Percentiles rank a stretch among this genome's conserved stretches.
These are phyloP conservation scores for Paraurostyla sp. DNA, from an alignment of 73 alveolate genomes.

Conservation along the genomic window DNA sequence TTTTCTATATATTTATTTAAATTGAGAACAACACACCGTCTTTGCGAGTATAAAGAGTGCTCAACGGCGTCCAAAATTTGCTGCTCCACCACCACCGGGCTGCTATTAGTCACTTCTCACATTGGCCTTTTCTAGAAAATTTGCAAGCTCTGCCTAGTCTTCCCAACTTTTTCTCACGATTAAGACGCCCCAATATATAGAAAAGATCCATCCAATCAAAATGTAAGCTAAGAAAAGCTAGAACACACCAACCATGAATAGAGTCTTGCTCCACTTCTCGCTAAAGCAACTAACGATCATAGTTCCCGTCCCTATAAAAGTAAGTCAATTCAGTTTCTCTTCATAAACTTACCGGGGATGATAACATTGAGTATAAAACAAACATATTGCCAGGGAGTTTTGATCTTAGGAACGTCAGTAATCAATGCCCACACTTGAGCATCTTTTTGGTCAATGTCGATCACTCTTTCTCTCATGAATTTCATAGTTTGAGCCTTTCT, in stretches of 20 bases:
- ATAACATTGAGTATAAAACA: conserved; percentile 49
- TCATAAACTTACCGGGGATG: conserved; percentile 47
- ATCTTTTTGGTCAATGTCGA: conserved; percentile 52
- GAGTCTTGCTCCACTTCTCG: conserved; percentile 44
- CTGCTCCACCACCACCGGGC: not conserved
- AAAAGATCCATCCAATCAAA: conserved; percentile 47
- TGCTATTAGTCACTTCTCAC: conserved; percentile 10
- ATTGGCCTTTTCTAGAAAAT: not conserved
- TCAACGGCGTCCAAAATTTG: not conserved
- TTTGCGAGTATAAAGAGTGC: not conserved
- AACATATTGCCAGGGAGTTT: conserved; percentile 67
- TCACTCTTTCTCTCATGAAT: conserved; percentile 36
- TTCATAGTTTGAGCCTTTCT: conserved; percentile 2
- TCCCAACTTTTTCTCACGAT: not conserved
- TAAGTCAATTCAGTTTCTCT: not conserved
- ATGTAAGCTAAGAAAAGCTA: conserved; percentile 28
- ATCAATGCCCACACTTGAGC: conserved; percentile 61
- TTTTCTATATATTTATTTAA: not conserved
- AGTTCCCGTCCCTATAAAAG: conserved; percentile 18
- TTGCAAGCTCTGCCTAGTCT: conserved; percentile 6
- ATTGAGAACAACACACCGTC: not conserved
- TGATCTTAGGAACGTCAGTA: conserved; percentile 65
- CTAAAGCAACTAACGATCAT: conserved; percentile 17
- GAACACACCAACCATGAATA: conserved; percentile 35
- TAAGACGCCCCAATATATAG: conserved; percentile 35